phyloP scores from a whole-genome alignment of 1,284 basidiomycete genomes.

The Puccinia hordei region DNA sequence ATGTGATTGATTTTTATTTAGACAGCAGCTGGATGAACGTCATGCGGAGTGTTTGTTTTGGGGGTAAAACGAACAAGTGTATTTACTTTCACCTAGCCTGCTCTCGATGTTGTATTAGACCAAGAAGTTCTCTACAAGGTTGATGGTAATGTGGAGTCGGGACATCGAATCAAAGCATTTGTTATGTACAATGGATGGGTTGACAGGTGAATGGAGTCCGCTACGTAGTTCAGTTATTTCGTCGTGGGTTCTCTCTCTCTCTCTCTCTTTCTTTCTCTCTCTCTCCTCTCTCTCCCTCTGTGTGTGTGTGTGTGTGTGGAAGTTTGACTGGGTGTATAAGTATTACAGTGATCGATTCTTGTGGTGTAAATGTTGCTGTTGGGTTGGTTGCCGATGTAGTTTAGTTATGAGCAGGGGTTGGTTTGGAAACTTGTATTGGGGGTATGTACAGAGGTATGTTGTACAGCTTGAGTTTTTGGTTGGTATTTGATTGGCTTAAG shows the following conservation, averaged over 20 bases:
- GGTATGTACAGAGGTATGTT: background rate
- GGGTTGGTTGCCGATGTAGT: background rate
- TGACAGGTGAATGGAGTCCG: background rate
- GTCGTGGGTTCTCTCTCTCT: background rate
- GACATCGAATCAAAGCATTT: background rate
- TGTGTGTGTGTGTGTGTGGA: too few species aligned
- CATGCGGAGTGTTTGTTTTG: too few species aligned
- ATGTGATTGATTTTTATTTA: too few species aligned
- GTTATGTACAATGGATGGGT: conserved; percentile 11
- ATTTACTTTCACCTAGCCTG: too few species aligned
- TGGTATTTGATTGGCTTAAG: background rate
- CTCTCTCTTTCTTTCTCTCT: background rate
- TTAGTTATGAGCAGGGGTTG: too few species aligned
- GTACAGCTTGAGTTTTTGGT: background rate
- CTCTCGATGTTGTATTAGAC: too few species aligned
- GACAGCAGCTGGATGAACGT: background rate
- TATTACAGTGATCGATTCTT: too few species aligned
- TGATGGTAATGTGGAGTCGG: background rate
- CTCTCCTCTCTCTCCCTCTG: background rate
- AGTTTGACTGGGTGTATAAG: too few species aligned
- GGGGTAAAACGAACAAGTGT: too few species aligned
- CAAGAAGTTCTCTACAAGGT: too few species aligned
- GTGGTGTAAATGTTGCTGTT: background rate
- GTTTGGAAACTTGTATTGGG: conserved; percentile 9
- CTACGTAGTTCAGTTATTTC: conserved; percentile 16